Percentiles rank a stretch among this genome's conserved stretches.
phyloP scores from a whole-genome alignment of 768 basidiomycete species.

The Lactarius sp. region DNA sequence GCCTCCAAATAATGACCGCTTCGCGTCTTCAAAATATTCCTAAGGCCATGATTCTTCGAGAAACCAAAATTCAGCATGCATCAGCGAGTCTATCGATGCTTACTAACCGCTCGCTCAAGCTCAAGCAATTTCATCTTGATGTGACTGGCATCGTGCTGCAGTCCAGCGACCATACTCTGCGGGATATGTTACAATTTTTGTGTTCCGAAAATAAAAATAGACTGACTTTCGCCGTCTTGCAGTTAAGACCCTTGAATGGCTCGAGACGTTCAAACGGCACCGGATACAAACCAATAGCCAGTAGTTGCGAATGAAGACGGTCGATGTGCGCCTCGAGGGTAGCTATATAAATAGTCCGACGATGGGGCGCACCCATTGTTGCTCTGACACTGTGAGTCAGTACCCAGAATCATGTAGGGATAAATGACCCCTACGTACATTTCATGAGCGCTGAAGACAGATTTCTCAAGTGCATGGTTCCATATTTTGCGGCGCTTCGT shows the following conservation, averaged over 20 bases:
- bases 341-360: slow-evolving; percentile 66
- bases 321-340: slow-evolving; percentile 73
- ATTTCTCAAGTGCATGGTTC: slow-evolving; percentile 74
- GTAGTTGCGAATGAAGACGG: slow-evolving; percentile 54
- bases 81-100: background rate
- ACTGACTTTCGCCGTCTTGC: slow-evolving; percentile 67
- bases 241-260: slow-evolving; percentile 65
- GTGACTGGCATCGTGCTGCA: slow-evolving; percentile 60
- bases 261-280: slow-evolving; percentile 53
- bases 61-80: background rate
- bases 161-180: slow-evolving; percentile 69
- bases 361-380: slow-evolving; percentile 59
- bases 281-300: slow-evolving; percentile 50
- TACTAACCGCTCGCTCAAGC: slow-evolving; percentile 60
- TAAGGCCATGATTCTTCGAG: slow-evolving; percentile 20
- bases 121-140: slow-evolving; percentile 61
- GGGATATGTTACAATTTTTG: background rate
- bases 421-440: slow-evolving; percentile 40
- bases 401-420: background rate
- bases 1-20: background rate
- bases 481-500: slow-evolving; percentile 69
- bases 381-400: slow-evolving; percentile 38
- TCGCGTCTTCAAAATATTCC: slow-evolving; percentile 18
- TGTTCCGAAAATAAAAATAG: background rate
- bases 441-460: slow-evolving; percentile 61